Evolutionary conservation across 2,329 filamentous ascomycete genomes (phyloP).

Genomic region (Diaporthe helianthi): DNA sequence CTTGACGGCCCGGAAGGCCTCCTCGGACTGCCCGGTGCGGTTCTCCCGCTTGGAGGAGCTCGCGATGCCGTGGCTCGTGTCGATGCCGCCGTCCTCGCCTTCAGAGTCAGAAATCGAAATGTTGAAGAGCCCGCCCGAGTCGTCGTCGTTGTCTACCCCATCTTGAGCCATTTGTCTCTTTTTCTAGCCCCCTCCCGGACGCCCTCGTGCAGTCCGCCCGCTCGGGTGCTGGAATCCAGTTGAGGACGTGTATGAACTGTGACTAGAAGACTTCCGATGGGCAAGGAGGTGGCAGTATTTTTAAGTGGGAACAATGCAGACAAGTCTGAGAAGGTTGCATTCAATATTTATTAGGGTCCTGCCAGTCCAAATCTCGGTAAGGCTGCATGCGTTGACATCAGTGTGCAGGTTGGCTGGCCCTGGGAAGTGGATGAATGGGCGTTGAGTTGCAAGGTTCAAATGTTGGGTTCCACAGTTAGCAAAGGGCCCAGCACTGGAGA

Average conservation of each 20-base stretch:
- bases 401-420: constrained; percentile 37
- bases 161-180: constrained; percentile 42
- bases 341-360: neutral
- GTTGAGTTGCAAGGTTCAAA: constrained; percentile 19
- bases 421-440: constrained; percentile 35
- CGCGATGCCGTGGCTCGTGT: constrained; percentile 19
- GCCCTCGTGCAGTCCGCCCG: neutral
- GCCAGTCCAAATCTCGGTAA: constrained; percentile 12
- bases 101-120: constrained; percentile 52
- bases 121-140: constrained; percentile 46
- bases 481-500: no score
- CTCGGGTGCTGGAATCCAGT: neutral
- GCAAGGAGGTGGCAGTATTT: neutral
- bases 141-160: constrained; percentile 41
- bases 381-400: constrained; percentile 38
- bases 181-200: neutral
- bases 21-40: constrained; percentile 53
- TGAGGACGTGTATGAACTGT: neutral
- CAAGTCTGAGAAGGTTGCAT: neutral
- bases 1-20: constrained; percentile 56
- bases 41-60: constrained; percentile 33
- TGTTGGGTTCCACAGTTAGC: no score
- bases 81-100: constrained; percentile 34
- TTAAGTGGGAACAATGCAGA: constrained; percentile 6
- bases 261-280: neutral